A percentile compares a stretch with the other conserved stretches of the same genome.
Conservation (phyloP, 768 basidiomycete species). For the Auriculariales sp. region DNA sequence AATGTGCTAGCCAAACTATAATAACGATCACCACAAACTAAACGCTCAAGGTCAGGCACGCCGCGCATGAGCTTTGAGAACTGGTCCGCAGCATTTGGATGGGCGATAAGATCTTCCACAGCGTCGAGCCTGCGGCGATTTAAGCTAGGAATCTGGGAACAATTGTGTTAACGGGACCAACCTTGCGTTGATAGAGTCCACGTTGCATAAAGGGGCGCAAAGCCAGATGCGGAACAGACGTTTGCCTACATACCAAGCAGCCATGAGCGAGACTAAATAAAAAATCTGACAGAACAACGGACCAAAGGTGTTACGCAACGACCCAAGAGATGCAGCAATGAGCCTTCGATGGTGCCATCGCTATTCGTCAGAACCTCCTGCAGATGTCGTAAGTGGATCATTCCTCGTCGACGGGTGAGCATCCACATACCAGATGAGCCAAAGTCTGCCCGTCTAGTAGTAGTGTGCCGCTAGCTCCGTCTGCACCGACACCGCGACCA, state of each 20-base stretch:
- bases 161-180: constrained; percentile 15
- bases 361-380: constrained; percentile 73
- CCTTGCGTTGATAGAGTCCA: constrained; percentile 80
- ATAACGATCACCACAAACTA: constrained; percentile 36
- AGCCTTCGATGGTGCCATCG: constrained; percentile 86
- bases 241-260: constrained; percentile 53
- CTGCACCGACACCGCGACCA: constrained; percentile 46
- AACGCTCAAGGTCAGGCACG: constrained; percentile 82
- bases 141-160: background rate
- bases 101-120: constrained; percentile 76
- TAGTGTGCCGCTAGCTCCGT: too few species aligned
- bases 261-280: background rate
- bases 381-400: constrained; percentile 1
- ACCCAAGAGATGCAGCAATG: constrained; percentile 66
- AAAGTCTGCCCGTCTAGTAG: constrained; percentile 90
- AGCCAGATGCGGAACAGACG: constrained; percentile 95
- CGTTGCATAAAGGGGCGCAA: constrained; percentile 76
- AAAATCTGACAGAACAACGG: constrained; percentile 11
- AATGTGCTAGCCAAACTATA: background rate
- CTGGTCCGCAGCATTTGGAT: constrained; percentile 59
- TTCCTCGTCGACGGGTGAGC: background rate
- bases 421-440: constrained; percentile 59
- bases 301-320: constrained; percentile 92
- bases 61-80: constrained; percentile 69
- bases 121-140: constrained; percentile 88